These are phyloP conservation scores for Fusarium sp. DNA, from an alignment of 2,329 filamentous ascomycete species.

Conservation along the genomic window DNA sequence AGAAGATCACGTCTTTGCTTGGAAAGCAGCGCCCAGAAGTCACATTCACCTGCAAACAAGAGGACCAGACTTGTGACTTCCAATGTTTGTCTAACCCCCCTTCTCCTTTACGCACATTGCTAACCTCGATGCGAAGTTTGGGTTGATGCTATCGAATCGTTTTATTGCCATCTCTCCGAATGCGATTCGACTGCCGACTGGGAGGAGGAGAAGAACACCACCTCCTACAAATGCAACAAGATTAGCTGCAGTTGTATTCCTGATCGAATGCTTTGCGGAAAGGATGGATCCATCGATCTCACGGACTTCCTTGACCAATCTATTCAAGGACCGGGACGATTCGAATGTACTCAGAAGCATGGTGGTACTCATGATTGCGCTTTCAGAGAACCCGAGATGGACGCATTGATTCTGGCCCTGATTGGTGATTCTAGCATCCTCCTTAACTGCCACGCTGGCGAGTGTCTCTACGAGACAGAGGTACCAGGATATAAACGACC, in stretches of 20 bases:
- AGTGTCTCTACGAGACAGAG: slow-evolving; percentile 93
- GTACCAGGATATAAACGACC: slow-evolving; percentile 91
- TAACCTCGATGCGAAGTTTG: slow-evolving; percentile 73
- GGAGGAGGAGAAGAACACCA: slow-evolving; percentile 79
- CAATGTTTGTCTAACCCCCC: slow-evolving; percentile 75
- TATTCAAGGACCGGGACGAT: slow-evolving; percentile 89
- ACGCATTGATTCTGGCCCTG: slow-evolving; percentile 85
- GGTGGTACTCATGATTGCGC: slow-evolving; percentile 75
- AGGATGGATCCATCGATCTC: slow-evolving; percentile 91
- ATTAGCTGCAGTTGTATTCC: slow-evolving; percentile 90
- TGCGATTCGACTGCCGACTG: slow-evolving; percentile 81
- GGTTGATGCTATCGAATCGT: slow-evolving; percentile 94
- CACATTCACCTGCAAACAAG: slow-evolving; percentile 89
- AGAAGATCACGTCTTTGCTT: slow-evolving; percentile 89
- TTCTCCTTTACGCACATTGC: background rate
- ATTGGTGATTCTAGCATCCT: slow-evolving; percentile 94
- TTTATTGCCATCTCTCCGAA: slow-evolving; percentile 90
- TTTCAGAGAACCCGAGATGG: slow-evolving; percentile 93
- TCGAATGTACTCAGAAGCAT: slow-evolving; percentile 77
- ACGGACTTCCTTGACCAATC: slow-evolving; percentile 85
- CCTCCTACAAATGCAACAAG: slow-evolving; percentile 85
- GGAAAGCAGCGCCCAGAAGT: slow-evolving; percentile 90
- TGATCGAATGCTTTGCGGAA: slow-evolving; percentile 93
- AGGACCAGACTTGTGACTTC: slow-evolving; percentile 86
- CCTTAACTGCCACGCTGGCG: slow-evolving; percentile 84